Base-by-base conservation (phyloP, 1,284 basidiomycete genomes). In the Athelia psychrophila region DNA sequence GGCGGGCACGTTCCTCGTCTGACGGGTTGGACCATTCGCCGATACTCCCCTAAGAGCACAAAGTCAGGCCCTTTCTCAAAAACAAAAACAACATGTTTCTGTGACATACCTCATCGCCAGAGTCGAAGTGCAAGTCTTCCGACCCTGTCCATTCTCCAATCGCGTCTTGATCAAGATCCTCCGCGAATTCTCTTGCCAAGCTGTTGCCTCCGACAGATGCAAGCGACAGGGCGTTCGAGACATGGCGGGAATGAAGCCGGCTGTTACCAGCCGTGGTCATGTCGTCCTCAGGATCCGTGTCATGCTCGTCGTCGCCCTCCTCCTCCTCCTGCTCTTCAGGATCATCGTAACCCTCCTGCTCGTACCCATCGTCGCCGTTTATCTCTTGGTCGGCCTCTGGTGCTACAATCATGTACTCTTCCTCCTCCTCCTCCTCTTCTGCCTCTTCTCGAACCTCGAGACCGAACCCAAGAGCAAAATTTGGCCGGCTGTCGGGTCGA, bases 21-120 rank as follows among this genome's bases (percentile, higher is more conserved):
- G 89, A 92, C 18, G 89, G 89, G 61, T 92, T 92, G n/a, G 89
- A 92, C 80, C 81, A 92, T 71, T 92, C 89, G 25, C 88, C 89
- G 48, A 90, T 85, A 59, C 87, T 91, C 84, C 88, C 71, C 48
- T 55, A 49, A 54, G 49, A 42, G 20, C n/a, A 42, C 20, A 18
- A n/a, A 18, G 38, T n/a, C n/a, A 18, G 20, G 38, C n/a, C 16
- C n/a, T 42, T n/a, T 42, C n/a, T n/a, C 33, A 33, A 33, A 52
- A 49, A 44, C 19, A 25, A 51, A 47, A 50, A 49, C 46, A 51
- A 47, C 47, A 51, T 48, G 38, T 25, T 15, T 24, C 27, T 30
- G 27, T 30, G 9, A 56, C 74, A 56, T 59, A 88, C 88, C 75
- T 79, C 83, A 57, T 87, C 83, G 35, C 85, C 84, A 20, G 83